These are phyloP conservation scores for Chlamydomonas eustigma DNA, from an alignment of 139 green algal species.

Conservation along the genomic window DNA sequence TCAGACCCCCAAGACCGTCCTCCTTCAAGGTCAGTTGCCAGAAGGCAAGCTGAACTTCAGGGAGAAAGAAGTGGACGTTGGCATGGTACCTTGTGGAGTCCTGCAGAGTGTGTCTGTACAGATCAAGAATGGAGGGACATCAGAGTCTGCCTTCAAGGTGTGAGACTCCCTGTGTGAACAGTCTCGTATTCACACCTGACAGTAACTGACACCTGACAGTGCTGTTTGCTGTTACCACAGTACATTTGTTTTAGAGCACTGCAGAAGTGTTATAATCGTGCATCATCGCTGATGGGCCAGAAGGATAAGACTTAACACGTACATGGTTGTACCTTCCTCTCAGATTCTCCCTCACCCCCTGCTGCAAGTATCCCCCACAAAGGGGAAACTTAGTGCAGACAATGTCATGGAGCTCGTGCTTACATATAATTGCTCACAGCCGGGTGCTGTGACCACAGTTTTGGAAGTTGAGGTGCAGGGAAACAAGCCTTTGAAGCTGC, in stretches of 20 bases:
- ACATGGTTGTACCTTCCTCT: too few relatives aligned
- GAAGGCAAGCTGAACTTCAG: slow-evolving; percentile 44
- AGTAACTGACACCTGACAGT: too few relatives aligned
- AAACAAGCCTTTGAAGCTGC: slow-evolving; percentile 48
- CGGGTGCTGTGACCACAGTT: slow-evolving; percentile 22
- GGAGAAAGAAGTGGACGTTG: slow-evolving; percentile 51
- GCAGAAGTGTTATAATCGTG: too few relatives aligned
- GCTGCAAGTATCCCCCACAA: slow-evolving; percentile 33
- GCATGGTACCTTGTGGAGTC: slow-evolving; percentile 39
- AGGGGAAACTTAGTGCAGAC: slow-evolving; percentile 36
- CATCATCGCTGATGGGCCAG: too few relatives aligned
- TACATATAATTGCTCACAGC: slow-evolving; percentile 23
- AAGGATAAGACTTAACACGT: too few relatives aligned
- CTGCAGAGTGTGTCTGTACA: slow-evolving; percentile 32
- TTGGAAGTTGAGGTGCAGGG: slow-evolving; percentile 51
- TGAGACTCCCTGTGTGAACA: too few relatives aligned
- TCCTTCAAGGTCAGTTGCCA: slow-evolving; percentile 36
- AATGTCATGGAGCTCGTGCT: slow-evolving; percentile 55
- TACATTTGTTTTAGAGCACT: too few relatives aligned
- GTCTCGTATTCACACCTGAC: too few relatives aligned
- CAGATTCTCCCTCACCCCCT: slow-evolving; percentile 11
- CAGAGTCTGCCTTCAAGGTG: slow-evolving; percentile 44
- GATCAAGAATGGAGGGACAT: slow-evolving; percentile 38
- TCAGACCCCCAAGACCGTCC: slow-evolving; percentile 7
- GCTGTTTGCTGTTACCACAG: background rate